phyloP scores from a whole-genome alignment of 2,329 filamentous ascomycete species.

The Fusarium hainanense region DNA sequence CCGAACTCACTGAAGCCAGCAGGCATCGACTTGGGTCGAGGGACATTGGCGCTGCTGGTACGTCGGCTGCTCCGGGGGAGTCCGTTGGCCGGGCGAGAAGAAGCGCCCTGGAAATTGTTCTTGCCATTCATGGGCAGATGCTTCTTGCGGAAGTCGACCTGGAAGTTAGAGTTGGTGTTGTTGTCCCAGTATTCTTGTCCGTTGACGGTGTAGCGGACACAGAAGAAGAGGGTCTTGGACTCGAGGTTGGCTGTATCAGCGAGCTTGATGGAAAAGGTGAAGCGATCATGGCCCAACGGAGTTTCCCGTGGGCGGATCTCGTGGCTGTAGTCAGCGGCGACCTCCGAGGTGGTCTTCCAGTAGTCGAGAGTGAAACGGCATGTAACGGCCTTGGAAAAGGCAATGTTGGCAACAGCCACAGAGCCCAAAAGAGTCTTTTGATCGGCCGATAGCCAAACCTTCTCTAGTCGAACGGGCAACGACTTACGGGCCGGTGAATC shows the following conservation, averaged over 20 bases:
- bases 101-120: conserved; percentile 62
- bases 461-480: conserved; percentile 82
- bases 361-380: conserved; percentile 96
- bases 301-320: conserved; percentile 76
- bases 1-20: conserved; percentile 78
- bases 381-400: conserved; percentile 89
- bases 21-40: conserved; percentile 66
- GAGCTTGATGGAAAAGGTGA: conserved; percentile 93
- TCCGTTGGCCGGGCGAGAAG: conserved; percentile 62
- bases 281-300: conserved; percentile 81
- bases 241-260: conserved; percentile 92
- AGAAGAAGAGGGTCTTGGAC: conserved; percentile 91
- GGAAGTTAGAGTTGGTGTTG: conserved; percentile 87
- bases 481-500: conserved; percentile 65
- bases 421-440: conserved; percentile 88
- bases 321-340: conserved; percentile 86
- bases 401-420: conserved; percentile 85
- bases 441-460: conserved; percentile 86
- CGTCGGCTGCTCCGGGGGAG: conserved; percentile 76
- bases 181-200: conserved; percentile 96
- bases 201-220: conserved; percentile 86
- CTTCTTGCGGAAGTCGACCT: conserved; percentile 92
- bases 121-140: conserved; percentile 70
- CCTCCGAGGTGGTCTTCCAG: conserved; percentile 98
- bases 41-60: conserved; percentile 52